Evolutionary conservation across 176 grass and related monocot species (phyloP), one percentile per base, ranked within the genome.

Genomic region (Aechmea fasciata): DNA sequence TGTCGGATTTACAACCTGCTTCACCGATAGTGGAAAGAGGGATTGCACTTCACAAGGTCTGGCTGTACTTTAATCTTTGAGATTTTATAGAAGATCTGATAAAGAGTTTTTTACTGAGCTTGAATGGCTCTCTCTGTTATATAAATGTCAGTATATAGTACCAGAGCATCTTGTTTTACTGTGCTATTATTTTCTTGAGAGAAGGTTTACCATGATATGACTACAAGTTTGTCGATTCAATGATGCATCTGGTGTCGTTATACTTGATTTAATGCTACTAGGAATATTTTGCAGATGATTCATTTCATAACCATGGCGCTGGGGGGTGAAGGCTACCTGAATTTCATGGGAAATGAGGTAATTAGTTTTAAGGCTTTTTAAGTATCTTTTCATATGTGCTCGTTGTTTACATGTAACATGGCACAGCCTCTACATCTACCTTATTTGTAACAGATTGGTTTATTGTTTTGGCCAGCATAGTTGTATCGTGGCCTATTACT

Each of bases 291-390:
- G 73, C 79, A 97, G 94, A 92, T 97, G 94, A 87, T 93, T 79
- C 89, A 97, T 83, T 97, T 92, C 63, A 83, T 93, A 74, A 93
- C 94, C 49, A 90, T 97, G 89, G 82, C 82, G 11, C 85, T 97
- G 69, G 94, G 94, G 77, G 94, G 89, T 75, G 94, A 97, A 71
- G 94, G 86, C 57, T 97, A 97, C 87, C 65, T 97, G 67, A 97
- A 93, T 90, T 97, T 97, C 71, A 97, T 97, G 89, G 94, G 94
- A 29, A 97, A 97, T 19, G 94, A 93, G 94, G 94, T 97, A 81
- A 79, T 41, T 28, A 64, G 23, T 50, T 54, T 54, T 11, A 64
- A 2, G 52, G 10, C 69, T 69, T 3, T 74, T 17, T 78, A 66
- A 22, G 55, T 52, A 62, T 13, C 11, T 66, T 22, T 9, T 12